These are phyloP conservation scores for Jasminum sambac DNA, from an alignment of 257 asterid species.

Conservation along the genomic window DNA sequence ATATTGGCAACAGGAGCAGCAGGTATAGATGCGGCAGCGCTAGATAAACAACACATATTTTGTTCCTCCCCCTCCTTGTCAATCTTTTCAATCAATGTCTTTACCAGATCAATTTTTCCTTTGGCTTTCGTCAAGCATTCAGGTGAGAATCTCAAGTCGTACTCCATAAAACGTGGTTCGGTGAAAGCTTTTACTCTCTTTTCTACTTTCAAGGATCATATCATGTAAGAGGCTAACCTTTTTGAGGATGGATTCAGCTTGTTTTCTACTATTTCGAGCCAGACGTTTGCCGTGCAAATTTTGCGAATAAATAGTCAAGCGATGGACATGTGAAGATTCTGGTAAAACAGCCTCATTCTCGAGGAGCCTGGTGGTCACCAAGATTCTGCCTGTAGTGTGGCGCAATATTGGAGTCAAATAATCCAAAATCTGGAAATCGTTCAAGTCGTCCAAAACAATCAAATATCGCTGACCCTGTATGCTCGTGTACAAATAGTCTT, in stretches of 20 bases:
- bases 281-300: too few relatives aligned
- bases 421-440: slow-evolving; percentile 2
- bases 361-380: slow-evolving; percentile 24
- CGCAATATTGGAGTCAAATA: slow-evolving; percentile 11
- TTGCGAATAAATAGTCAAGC: too few relatives aligned
- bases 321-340: not conserved
- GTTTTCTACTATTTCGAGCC: not conserved
- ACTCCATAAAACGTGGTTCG: not conserved
- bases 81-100: not conserved
- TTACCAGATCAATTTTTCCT: not conserved
- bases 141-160: not conserved
- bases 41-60: too few relatives aligned
- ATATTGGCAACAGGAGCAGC: too few relatives aligned
- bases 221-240: not conserved
- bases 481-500: not conserved
- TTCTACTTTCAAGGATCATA: not conserved
- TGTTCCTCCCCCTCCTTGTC: not conserved
- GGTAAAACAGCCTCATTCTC: not conserved
- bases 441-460: slow-evolving; percentile 27
- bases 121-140: not conserved
- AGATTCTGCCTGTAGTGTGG: slow-evolving; percentile 12
- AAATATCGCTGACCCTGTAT: slow-evolving; percentile 18
- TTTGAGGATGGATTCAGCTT: not conserved
- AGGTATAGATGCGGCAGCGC: too few relatives aligned
- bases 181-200: not conserved